Percentiles rank a stretch among this genome's conserved stretches.
These are phyloP conservation scores for Corymbia maculata DNA, from an alignment of 345 rosid species.

Conservation along the genomic window DNA sequence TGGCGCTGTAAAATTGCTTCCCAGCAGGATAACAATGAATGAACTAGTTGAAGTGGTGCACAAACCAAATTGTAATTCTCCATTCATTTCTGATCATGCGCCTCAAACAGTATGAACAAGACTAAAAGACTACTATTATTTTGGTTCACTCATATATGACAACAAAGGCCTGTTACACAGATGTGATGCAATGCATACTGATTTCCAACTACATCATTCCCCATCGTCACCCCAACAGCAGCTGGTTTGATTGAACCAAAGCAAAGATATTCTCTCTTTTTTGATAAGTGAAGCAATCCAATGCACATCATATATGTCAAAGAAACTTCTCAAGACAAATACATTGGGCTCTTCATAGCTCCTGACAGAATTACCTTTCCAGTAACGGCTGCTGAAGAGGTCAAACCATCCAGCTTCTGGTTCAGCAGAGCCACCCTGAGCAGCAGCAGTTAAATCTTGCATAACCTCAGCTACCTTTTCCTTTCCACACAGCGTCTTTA, in stretches of 20 bases:
- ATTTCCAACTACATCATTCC: background rate
- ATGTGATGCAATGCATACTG: background rate
- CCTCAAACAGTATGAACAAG: background rate
- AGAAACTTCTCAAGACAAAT: background rate
- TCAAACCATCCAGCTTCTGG: constrained; percentile 99
- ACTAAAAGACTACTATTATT: background rate
- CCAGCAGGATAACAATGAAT: background rate
- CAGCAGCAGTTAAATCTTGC: constrained; percentile 51
- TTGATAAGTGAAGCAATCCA: background rate
- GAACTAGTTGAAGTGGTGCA: background rate
- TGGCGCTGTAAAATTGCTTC: background rate
- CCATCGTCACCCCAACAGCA: background rate
- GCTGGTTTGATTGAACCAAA: background rate
- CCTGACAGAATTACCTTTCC: constrained; percentile 53
- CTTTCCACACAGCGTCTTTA: constrained; percentile 78
- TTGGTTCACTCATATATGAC: background rate
- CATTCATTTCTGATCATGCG: background rate
- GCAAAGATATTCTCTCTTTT: background rate
- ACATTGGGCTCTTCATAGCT: background rate
- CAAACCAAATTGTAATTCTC: background rate
- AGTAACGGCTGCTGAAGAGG: constrained; percentile 82
- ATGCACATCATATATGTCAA: background rate
- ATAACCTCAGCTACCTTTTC: constrained; percentile 86
- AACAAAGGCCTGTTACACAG: background rate
- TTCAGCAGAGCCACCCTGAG: constrained; percentile 72